A percentile compares a stretch with the other conserved stretches of the same genome.
phyloP scores from a whole-genome alignment of 2,329 filamentous ascomycete species.

The Penicillium rolfsii region DNA sequence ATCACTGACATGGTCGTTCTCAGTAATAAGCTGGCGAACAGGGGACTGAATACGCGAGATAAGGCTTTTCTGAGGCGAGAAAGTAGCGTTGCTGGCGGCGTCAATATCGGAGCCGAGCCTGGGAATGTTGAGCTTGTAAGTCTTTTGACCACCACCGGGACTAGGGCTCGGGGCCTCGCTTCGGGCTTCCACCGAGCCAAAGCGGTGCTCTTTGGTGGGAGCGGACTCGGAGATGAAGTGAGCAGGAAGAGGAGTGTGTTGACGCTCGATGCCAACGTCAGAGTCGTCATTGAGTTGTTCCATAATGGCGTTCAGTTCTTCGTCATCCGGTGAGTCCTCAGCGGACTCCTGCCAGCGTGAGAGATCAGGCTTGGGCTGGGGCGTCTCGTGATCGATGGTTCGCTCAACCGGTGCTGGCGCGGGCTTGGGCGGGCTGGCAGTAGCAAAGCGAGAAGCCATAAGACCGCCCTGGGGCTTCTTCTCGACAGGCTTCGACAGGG shows the following conservation, averaged over 20 bases:
- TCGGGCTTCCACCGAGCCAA: slow-evolving; percentile 56
- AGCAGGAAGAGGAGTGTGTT: slow-evolving; percentile 40
- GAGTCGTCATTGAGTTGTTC: slow-evolving; percentile 76
- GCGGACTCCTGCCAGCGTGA: slow-evolving; percentile 26
- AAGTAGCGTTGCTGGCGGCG: slow-evolving; percentile 48
- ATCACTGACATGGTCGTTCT: slow-evolving; percentile 72
- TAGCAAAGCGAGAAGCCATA: slow-evolving; percentile 36
- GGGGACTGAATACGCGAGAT: slow-evolving; percentile 57
- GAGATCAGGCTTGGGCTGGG: background rate
- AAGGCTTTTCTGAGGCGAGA: slow-evolving; percentile 67
- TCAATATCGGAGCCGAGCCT: slow-evolving; percentile 42
- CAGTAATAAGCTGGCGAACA: slow-evolving; percentile 66
- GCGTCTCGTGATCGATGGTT: slow-evolving; percentile 12
- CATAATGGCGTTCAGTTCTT: slow-evolving; percentile 94
- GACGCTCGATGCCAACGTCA: slow-evolving; percentile 72
- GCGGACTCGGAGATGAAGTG: slow-evolving; percentile 39
- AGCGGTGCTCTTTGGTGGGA: slow-evolving; percentile 58
- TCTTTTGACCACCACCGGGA: slow-evolving; percentile 58
- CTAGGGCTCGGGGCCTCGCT: slow-evolving; percentile 76
- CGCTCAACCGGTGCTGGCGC: slow-evolving; percentile 14
- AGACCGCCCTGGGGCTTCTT: slow-evolving; percentile 30
- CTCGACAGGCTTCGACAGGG: slow-evolving; percentile 11
- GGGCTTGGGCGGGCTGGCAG: slow-evolving; percentile 32
- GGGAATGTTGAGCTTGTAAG: slow-evolving; percentile 51
- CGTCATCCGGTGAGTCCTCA: slow-evolving; percentile 43